These are phyloP conservation scores for Globisporangium nunn DNA, from an alignment of 352 stramenopile genomes.

Conservation along the genomic window DNA sequence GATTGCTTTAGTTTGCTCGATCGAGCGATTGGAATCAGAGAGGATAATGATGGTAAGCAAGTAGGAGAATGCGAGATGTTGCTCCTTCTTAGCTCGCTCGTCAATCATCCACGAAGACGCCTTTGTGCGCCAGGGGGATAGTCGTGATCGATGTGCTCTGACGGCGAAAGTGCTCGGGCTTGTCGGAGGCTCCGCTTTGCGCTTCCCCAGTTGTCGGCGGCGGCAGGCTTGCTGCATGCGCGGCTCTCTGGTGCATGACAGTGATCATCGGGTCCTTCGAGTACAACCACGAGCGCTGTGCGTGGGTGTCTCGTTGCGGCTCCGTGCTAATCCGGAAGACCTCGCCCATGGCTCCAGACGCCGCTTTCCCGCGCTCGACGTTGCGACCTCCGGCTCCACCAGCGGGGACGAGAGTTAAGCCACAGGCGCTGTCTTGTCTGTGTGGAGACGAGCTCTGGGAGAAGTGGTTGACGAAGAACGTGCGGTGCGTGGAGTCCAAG, in stretches of 20 bases:
- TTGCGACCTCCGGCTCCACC: constrained; percentile 34
- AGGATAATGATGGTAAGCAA: background rate
- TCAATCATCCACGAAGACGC: constrained; percentile 62
- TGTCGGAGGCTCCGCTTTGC: constrained; percentile 8
- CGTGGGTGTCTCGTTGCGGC: constrained; percentile 58
- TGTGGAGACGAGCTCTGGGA: constrained; percentile 3
- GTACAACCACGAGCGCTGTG: constrained; percentile 76
- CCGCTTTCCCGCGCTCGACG: constrained; percentile 54
- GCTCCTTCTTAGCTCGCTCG: background rate
- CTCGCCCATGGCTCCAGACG: constrained; percentile 57
- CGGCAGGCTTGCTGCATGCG: constrained; percentile 2
- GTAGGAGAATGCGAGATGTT: background rate
- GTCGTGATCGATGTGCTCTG: constrained; percentile 56
- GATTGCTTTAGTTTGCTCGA: background rate
- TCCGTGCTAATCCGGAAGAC: constrained; percentile 47
- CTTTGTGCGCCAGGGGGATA: constrained; percentile 40
- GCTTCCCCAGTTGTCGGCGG: background rate
- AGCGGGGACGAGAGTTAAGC: constrained; percentile 22
- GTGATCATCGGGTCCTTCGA: constrained; percentile 62
- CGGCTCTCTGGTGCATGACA: constrained; percentile 29
- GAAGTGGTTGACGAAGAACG: constrained; percentile 48
- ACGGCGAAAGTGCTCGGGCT: constrained; percentile 22
- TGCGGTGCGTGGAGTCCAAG: constrained; percentile 58
- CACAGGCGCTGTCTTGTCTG: background rate
- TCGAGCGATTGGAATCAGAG: background rate